phyloP scores from a whole-genome alignment of 2,329 filamentous ascomycete genomes.

The Hansfordia pulvinata region DNA sequence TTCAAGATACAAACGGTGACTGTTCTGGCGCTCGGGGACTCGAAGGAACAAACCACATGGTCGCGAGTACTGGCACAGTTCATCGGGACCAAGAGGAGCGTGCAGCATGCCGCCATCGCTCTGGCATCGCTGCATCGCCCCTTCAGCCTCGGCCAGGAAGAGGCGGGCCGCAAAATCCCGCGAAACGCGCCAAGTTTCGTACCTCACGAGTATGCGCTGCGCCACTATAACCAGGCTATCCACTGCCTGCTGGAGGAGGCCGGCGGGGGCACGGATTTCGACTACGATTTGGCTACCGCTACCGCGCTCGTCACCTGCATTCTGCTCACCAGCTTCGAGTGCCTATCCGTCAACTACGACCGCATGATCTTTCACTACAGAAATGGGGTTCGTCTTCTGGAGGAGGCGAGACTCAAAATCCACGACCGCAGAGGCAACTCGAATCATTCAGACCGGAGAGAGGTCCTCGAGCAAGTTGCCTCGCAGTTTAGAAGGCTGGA shows the following conservation, averaged over 20 bases:
- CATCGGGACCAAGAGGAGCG: conserved; percentile 18
- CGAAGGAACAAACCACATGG: conserved; percentile 8
- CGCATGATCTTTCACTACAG: too few relatives aligned
- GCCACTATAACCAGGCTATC: conserved; percentile 17
- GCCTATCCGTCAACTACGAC: conserved; percentile 18
- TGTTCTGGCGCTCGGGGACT: conserved; percentile 10
- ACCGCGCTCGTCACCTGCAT: conserved; percentile 22
- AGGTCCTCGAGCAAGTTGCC: too few relatives aligned
- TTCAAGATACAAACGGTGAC: conserved; percentile 4
- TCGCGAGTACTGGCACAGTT: conserved; percentile 19
- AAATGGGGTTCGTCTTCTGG: too few relatives aligned
- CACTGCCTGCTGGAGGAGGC: conserved; percentile 14
- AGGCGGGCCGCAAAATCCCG: conserved; percentile 1
- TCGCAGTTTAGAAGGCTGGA: too few relatives aligned
- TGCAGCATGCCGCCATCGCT: conserved; percentile 19
- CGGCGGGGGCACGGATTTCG: too few relatives aligned
- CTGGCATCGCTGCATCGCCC: conserved; percentile 15
- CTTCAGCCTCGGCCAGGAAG: conserved; percentile 8
- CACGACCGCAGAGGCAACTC: too few relatives aligned
- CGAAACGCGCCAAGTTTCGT: conserved; percentile 1
- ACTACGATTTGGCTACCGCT: conserved; percentile 12
- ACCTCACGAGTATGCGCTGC: too few relatives aligned
- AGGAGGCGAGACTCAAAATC: too few relatives aligned
- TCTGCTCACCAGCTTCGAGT: conserved; percentile 23
- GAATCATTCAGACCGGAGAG: too few relatives aligned